phyloP scores from a whole-genome alignment of 106 monocot species.

The Narthecium ossifragum region DNA sequence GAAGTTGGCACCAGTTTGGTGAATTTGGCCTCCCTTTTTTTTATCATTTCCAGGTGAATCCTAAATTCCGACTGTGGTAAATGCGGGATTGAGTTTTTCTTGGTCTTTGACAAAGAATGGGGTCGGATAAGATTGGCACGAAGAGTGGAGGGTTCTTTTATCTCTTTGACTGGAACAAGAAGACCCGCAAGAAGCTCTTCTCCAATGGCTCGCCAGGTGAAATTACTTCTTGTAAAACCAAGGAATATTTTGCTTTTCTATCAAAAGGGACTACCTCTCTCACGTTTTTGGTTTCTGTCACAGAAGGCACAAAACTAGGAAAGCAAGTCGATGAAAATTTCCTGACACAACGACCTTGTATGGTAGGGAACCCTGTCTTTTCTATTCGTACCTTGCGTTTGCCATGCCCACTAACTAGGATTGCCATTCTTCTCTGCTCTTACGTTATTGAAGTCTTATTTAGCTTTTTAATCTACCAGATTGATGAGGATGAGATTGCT shows the following conservation, averaged over 20 bases:
- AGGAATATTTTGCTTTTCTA: neutral
- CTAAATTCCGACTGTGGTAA: too few species aligned
- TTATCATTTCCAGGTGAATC: too few species aligned
- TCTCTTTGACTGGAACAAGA: conserved; percentile 90
- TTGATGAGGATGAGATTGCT: conserved; percentile 56
- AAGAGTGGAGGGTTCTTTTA: conserved; percentile 76
- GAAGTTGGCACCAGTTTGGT: too few species aligned
- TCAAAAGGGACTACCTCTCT: neutral
- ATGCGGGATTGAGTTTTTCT: too few species aligned
- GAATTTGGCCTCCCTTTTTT: too few species aligned
- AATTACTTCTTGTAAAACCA: too few species aligned
- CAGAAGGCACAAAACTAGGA: conserved; percentile 58
- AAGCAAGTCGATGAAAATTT: conserved; percentile 39
- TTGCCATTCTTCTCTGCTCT: neutral
- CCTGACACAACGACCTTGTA: conserved; percentile 18
- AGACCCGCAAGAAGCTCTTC: conserved; percentile 86
- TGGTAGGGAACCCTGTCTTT: conserved; percentile 52
- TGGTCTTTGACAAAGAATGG: conserved; percentile 17
- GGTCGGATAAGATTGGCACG: conserved; percentile 42
- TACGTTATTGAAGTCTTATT: neutral
- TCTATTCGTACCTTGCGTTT: too few species aligned
- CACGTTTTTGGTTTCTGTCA: neutral
- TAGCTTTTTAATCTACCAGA: conserved; percentile 17
- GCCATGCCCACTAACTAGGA: too few species aligned
- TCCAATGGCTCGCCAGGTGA: conserved; percentile 70